Evolutionary conservation across 108 stramenopile species (phyloP), one percentile per base, ranked within the genome.

Genomic region (Cyclotella sp.): DNA sequence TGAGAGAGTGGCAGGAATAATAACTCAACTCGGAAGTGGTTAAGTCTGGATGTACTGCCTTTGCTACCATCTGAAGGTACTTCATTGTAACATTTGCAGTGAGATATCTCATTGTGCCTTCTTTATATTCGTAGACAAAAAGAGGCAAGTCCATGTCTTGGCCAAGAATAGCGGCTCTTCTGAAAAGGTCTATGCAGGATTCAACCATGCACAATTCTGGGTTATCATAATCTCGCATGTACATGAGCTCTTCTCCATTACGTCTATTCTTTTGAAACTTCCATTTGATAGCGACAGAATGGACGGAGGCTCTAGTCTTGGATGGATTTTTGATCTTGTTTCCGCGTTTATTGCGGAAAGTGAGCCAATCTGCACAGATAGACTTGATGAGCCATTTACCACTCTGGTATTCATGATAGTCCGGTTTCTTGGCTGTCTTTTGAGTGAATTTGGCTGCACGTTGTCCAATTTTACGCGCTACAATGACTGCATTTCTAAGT

Each of bases 211-310:
- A 72, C 1, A 72, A 22, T n/a, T n/a, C n/a, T 15, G 51, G 43
- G 46, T 45, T 41, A 1, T 18, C 18, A 10, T 59, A 11, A n/a
- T 72, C 44, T 4, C 19, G n/a, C 24, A 41, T 13, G 40, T 39
- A 21, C 8, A 0, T 10, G 27, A 10, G 8, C 26, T 4, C 18
- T 43, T 40, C 54, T 41, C 58, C 27, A 24, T 72, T 72, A 9
- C 28, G 40, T 12, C 60, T 45, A 41, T 72, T 72, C 29, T 72
- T 72, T n/a, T 72, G 71, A 61, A 72, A 61, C 3, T 27, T 26
- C 58, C 58, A 72, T 6, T 22, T 24, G 0, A 72, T 24, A 27
- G 41, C 28, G 0, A 61, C 55, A 0, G 44, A 45, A 12, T 19
- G 24, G 21, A 53, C 18, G n/a, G 15, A 19, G 18, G 11, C n/a